Conservation (phyloP, 2,329 filamentous ascomycete genomes). For the Tolypocladium tundrense region DNA sequence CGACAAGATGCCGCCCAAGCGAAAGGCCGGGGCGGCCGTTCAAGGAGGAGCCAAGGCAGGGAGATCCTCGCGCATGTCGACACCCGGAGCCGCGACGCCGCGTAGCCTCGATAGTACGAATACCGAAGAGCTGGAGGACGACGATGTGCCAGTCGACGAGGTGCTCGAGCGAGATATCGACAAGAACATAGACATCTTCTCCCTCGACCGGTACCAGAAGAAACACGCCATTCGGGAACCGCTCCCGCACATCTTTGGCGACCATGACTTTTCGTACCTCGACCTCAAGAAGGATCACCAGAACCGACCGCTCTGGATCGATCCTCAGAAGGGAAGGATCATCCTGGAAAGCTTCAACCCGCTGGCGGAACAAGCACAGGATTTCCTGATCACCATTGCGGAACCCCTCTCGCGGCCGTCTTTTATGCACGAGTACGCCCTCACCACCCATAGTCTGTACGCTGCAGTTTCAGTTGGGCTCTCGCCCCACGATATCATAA, state of each 20-base stretch:
- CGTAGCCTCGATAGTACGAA: constrained; percentile 39
- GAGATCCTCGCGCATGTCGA: constrained; percentile 46
- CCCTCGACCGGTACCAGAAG: constrained; percentile 40
- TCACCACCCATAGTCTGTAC: constrained; percentile 89
- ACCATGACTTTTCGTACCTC: constrained; percentile 70
- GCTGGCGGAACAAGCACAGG: constrained; percentile 75
- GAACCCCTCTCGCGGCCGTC: constrained; percentile 85
- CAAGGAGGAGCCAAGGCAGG: constrained; percentile 43
- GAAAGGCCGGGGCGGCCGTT: constrained; percentile 48
- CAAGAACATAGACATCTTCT: constrained; percentile 51
- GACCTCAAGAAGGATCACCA: constrained; percentile 79
- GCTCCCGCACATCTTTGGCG: constrained; percentile 34
- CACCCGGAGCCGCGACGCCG: constrained; percentile 50
- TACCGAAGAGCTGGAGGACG: constrained; percentile 38
- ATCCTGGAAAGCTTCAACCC: constrained; percentile 92
- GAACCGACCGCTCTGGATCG: constrained; percentile 88
- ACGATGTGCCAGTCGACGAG: constrained; percentile 39
- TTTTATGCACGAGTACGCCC: constrained; percentile 85
- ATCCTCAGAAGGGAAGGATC: constrained; percentile 75
- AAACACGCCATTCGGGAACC: constrained; percentile 31
- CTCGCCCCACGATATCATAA: constrained; percentile 80
- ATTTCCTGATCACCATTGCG: constrained; percentile 91
- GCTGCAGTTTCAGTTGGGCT: constrained; percentile 93
- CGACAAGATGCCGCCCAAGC: constrained; percentile 54
- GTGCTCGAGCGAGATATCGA: constrained; percentile 43